Evolutionary conservation across 208 protist species (phyloP), one percentile per base, ranked within the genome.

Genomic region (Leishmania guyanensis): DNA sequence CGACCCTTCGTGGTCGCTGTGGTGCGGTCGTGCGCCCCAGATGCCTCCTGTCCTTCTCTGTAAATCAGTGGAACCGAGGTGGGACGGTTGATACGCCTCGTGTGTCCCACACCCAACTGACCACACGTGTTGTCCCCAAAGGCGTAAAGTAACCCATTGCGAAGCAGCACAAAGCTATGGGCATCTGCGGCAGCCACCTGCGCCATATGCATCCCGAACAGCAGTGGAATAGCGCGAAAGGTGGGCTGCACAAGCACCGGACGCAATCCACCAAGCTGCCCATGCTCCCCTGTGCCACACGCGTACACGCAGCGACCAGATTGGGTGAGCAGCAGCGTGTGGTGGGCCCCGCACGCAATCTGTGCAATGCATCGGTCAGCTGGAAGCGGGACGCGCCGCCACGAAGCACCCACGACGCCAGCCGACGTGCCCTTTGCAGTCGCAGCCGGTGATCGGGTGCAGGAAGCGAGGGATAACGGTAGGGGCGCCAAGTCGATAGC

Each of bases 121-220:
- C 94, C 94, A 66, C 88, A 91, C 33, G 81, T 86, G 83, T 97
- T 97, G 75, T 94, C 91, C 39, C 94, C 94, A 81, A 95, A 97
- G 6, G 91, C 92, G 33, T 95, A 87, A 43, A 97, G 84, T 54
- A 90, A 89, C 12, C 92, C 92, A 12, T 90, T 95, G 68, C 88
- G 75, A 12, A 96, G 86, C 64, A 96, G 85, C n/a, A 92, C 90
- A 81, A 97, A 92, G 77, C 89, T 95, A 84, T 97, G 94, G 8
- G 91, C 84, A 36, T 86, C 92, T 33, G 91, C 89, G 10, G 92
- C 94, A 2, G 81, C 69, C 29, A 97, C 84, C 62, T 88, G 82
- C 26, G 72, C 75, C 48, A 96, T 87, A 16, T 88, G 86, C n/a
- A 95, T 83, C 39, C 94, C 94, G 80, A 96, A 95, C 26, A 96